Evolutionary conservation across 1,284 basidiomycete species (phyloP), one percentile per base, ranked within the genome.

Genomic region (Albatrellus sp.): DNA sequence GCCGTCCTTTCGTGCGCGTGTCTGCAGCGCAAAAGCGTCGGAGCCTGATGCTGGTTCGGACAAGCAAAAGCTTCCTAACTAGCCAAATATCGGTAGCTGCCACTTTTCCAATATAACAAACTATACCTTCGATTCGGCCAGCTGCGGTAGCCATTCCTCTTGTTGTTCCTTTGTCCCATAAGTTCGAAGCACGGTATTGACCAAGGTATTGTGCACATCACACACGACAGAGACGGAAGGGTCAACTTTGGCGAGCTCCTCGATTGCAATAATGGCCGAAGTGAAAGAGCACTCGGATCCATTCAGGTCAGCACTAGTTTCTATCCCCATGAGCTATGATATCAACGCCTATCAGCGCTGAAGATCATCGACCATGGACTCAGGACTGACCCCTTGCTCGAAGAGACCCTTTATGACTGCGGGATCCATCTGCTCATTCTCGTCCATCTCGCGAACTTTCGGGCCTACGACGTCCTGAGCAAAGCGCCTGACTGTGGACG

Each of bases 141-240:
- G 77, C 55, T 77, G 72, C 2, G 94, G 92, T 30, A 98, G 67
- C 76, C 88, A 98, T 59, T 87, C 88, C 50, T 88, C 80, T 61
- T 91, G 77, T 57, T 98, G 82, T 53, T 83, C 82, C 54, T 87
- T 74, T 24, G 75, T 85, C 3, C 81, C 94, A 60, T 97, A 88
- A 56, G 82, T 82, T 50, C 93, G 79, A 54, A 98, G 66, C 52
- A 98, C 84, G 28, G 94, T 98, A 68, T 97, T 96, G 55, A 98
- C 89, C 42, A 97, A 80, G 4, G 92, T 97, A 62, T 98, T 98
- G 74, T 99, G 94, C 5, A 99, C 94, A 59, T 99, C 94, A 55
- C 90, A 93, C 57, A 97, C 67, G 34, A 98, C 94, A 7, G 92
- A 96, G 14, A 99, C 94, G 1, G 90, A 92, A 0, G 94, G 90